These are phyloP conservation scores for Pulveroboletus sp. DNA, from an alignment of 768 basidiomycete species.

Conservation along the genomic window DNA sequence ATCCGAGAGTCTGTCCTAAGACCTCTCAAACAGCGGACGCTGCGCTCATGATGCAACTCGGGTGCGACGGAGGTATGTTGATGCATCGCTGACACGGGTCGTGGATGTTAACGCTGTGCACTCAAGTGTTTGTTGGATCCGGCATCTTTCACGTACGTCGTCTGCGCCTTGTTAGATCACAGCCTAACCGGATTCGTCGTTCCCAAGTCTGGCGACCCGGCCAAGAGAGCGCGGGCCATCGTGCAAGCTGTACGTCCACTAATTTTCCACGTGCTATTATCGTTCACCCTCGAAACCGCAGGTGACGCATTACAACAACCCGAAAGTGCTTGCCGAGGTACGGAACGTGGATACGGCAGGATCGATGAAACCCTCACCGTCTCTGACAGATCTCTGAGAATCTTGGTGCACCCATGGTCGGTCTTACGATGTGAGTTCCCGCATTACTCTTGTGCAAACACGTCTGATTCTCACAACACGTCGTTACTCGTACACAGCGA, in stretches of 20 bases:
- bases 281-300: slow-evolving; percentile 26
- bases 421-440: slow-evolving; percentile 72
- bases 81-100: not conserved
- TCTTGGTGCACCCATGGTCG: slow-evolving; percentile 91
- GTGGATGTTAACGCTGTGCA: not conserved
- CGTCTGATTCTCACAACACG: not conserved
- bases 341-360: slow-evolving; percentile 2
- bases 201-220: slow-evolving; percentile 81
- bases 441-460: slow-evolving; percentile 1
- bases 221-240: slow-evolving; percentile 90
- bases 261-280: not conserved
- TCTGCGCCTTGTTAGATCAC: not conserved
- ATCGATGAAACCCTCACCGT: not conserved
- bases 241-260: slow-evolving; percentile 78
- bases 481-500: slow-evolving; percentile 41
- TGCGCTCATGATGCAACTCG: slow-evolving; percentile 98
- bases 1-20: not conserved
- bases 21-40: slow-evolving; percentile 67
- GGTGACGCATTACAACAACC: slow-evolving; percentile 95
- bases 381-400: slow-evolving; percentile 64
- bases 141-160: slow-evolving; percentile 89
- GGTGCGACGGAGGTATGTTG: slow-evolving; percentile 86
- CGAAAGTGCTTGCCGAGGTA: slow-evolving; percentile 86
- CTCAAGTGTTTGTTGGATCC: slow-evolving; percentile 90
- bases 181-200: slow-evolving; percentile 2